Conservation (phyloP, 179 eudicot genomes). For the Patellifolia procumbens region DNA sequence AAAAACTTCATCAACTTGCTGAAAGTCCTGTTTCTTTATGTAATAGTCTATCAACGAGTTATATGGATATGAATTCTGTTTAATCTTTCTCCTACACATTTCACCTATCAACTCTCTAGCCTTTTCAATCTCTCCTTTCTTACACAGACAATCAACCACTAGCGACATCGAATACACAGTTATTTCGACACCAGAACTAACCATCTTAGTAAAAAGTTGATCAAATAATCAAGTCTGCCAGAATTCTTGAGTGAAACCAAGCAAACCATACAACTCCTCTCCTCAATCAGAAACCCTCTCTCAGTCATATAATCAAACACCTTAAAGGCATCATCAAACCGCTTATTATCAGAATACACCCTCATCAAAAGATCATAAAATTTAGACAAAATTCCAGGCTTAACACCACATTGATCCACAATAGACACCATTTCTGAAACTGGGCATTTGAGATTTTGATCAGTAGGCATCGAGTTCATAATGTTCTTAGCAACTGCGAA, state of each 20-base stretch:
- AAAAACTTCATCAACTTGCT: constrained; percentile 42
- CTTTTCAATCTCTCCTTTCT: constrained; percentile 52
- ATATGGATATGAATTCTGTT: constrained; percentile 61
- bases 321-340: constrained; percentile 58
- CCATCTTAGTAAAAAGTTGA: constrained; percentile 59
- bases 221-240: constrained; percentile 39
- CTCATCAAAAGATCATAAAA: constrained; percentile 75
- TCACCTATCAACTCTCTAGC: constrained; percentile 54
- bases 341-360: constrained; percentile 55
- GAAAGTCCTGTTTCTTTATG: constrained; percentile 46
- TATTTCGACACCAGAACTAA: constrained; percentile 50
- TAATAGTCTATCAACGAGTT: constrained; percentile 62
- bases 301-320: constrained; percentile 64
- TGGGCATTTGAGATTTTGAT: constrained; percentile 45
- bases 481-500: constrained; percentile 56
- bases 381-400: constrained; percentile 31
- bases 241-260: constrained; percentile 63
- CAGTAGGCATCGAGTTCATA: constrained; percentile 36
- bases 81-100: constrained; percentile 43
- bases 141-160: constrained; percentile 63
- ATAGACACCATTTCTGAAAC: constrained; percentile 42
- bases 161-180: constrained; percentile 71
- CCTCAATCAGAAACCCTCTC: constrained; percentile 59
- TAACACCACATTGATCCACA: constrained; percentile 38
- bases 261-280: constrained; percentile 76